Base-by-base conservation (phyloP, 345 rosid species). In the Salix koriyanagi region DNA sequence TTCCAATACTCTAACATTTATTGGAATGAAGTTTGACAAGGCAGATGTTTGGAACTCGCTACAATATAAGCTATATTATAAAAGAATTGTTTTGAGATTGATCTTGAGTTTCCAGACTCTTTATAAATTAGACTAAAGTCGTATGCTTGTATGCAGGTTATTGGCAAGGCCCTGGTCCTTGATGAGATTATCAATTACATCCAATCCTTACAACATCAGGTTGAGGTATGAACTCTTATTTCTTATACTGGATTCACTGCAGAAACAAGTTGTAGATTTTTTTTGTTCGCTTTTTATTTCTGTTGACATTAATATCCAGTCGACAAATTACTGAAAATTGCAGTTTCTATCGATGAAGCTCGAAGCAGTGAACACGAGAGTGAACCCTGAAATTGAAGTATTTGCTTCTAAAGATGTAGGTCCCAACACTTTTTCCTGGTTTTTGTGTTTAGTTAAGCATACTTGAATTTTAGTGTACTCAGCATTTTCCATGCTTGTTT, bases 261-360 rank as follows among this genome's bases (percentile, higher is more conserved):
- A 30, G 50, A 68, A 68, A 13, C 39, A 8, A 42, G 34, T 28
- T 69, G 41, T 69, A 4, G 23, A 21, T 41, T 56, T 44, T 56
- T 44, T 2, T 6, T 28, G 21, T 66, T 25, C 32, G n/a, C 64
- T 6, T 52, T 16, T 28, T 36, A 62, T 41, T 54, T 23, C 21
- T 28, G 14, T 9, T 54, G 72, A 42, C 30, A 30, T 64, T 68
- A 69, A 41, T 67, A 52, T 71, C 68, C 62, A 66, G 62, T 23
- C 41, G 67, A 69, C 68, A 25, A 77, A 60, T 78, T 75, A 23
- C 54, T 77, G 82, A 77, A 65, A 56, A 23, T 76, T 84, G 84
- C 89, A 94, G 98, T 94, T 94, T 83, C 83, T 94, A 75, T 94
- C 97, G 14, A 90, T 92, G 97, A 94, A 94, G 86, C 98, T 94